Percentiles rank a stretch among this genome's conserved stretches.
Conservation (phyloP, 139 green algal species). For the Micractinium sp. region DNA sequence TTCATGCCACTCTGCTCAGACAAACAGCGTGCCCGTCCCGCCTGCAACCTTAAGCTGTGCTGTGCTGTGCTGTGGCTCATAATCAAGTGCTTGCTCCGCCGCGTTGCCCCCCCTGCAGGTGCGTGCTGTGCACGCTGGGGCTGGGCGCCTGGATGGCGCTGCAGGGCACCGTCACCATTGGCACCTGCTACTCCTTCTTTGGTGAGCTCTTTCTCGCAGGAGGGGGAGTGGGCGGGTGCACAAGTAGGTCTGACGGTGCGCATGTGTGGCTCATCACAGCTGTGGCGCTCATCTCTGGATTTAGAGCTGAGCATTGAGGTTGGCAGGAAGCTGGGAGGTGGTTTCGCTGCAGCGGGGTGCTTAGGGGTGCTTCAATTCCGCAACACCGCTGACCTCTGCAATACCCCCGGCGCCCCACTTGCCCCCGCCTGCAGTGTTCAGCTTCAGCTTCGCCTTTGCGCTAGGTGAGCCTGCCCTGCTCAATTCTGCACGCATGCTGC, state of each 20-base stretch:
- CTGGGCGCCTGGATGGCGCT: constrained; percentile 45
- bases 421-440: not conserved
- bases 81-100: not conserved
- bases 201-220: not conserved
- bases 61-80: not conserved
- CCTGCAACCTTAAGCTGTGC: not conserved
- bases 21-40: too few relatives aligned
- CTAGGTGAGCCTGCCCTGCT: not conserved
- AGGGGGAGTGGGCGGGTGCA: too few relatives aligned
- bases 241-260: too few relatives aligned
- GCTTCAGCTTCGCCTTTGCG: constrained; percentile 39
- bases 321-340: not conserved
- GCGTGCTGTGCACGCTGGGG: constrained; percentile 41
- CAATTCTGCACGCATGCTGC: too few relatives aligned
- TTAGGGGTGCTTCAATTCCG: not conserved
- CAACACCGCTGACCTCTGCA: too few relatives aligned
- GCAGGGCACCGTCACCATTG: constrained; percentile 18
- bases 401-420: too few relatives aligned
- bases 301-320: too few relatives aligned
- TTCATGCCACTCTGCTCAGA: too few relatives aligned
- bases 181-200: constrained; percentile 49
- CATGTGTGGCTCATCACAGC: not conserved
- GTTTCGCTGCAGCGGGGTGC: not conserved
- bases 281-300: not conserved
- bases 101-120: not conserved